Percentiles rank a stretch among this genome's conserved stretches.
Evolutionary conservation across 352 stramenopile genomes (phyloP).

Genomic region (Globisporangium radiosum): DNA sequence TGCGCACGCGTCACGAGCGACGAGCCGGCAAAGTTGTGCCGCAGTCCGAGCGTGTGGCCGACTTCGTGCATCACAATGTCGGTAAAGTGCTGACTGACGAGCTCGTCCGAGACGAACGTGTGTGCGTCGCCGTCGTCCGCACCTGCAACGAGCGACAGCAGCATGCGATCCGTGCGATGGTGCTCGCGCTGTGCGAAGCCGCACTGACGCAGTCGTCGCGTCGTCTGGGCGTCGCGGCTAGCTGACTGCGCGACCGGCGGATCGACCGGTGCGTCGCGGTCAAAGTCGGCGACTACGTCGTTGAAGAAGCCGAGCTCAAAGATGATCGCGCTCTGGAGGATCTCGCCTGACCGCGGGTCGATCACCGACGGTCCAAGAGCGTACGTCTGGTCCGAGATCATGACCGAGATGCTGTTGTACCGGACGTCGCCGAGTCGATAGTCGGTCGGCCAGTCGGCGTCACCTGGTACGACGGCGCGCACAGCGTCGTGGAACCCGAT

Average conservation of each 20-base stretch:
- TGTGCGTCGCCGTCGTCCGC: neutral
- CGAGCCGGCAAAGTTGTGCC: constrained; percentile 83
- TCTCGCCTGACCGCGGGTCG: constrained; percentile 79
- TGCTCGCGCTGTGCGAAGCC: constrained; percentile 30
- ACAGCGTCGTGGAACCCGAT: constrained; percentile 73
- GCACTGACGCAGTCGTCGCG: constrained; percentile 24
- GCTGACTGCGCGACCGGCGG: constrained; percentile 14
- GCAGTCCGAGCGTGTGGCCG: constrained; percentile 79
- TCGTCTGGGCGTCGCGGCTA: neutral
- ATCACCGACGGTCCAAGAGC: constrained; percentile 57
- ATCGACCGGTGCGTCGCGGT: constrained; percentile 31
- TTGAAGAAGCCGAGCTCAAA: constrained; percentile 87
- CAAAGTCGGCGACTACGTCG: constrained; percentile 47
- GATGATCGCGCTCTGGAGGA: constrained; percentile 80
- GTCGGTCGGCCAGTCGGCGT: constrained; percentile 69
- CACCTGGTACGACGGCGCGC: constrained; percentile 49
- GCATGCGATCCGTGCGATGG: constrained; percentile 32
- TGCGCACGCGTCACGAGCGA: constrained; percentile 41
- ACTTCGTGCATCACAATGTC: constrained; percentile 88
- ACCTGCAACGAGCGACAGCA: constrained; percentile 25
- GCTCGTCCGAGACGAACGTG: constrained; percentile 36
- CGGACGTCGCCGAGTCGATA: constrained; percentile 80
- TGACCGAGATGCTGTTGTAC: constrained; percentile 83
- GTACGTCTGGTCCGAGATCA: constrained; percentile 77
- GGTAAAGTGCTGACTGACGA: constrained; percentile 62